Evolutionary conservation across 495 filamentous ascomycete species (phyloP).

Genomic region (Daldinia vernicosa): DNA sequence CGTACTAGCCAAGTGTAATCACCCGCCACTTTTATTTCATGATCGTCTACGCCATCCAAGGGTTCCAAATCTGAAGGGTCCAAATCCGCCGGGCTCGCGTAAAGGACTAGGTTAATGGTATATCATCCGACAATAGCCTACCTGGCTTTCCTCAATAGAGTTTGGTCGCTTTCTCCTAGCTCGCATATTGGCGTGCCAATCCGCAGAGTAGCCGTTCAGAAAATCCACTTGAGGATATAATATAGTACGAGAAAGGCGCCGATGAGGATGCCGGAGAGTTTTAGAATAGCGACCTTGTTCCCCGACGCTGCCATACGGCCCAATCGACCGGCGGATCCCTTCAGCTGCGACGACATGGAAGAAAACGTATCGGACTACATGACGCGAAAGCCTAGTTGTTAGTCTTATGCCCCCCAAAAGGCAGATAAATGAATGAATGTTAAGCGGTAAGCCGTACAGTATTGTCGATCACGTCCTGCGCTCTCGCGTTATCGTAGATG

Average conservation of each 20-base stretch:
- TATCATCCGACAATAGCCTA: background rate
- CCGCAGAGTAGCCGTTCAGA: conserved; percentile 50
- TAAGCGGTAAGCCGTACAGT: conserved; percentile 66
- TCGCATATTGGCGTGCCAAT: background rate
- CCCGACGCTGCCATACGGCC: conserved; percentile 91
- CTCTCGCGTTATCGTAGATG: conserved; percentile 93
- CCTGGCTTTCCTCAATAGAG: background rate
- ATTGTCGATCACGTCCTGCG: conserved; percentile 85
- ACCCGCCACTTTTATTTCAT: background rate
- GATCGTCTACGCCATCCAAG: conserved; percentile 1
- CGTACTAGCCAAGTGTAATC: background rate
- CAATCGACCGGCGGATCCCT: conserved; percentile 85
- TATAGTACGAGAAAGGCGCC: conserved; percentile 78
- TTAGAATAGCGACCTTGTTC: conserved; percentile 89
- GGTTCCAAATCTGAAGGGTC: background rate
- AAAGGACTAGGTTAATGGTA: background rate
- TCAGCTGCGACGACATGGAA: conserved; percentile 70
- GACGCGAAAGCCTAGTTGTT: background rate
- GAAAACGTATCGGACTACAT: conserved; percentile 65
- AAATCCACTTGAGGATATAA: conserved; percentile 73
- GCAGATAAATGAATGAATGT: background rate
- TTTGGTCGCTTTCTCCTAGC: background rate
- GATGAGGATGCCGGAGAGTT: conserved; percentile 84
- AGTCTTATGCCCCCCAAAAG: background rate
- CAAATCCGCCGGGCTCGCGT: background rate